phyloP scores from a whole-genome alignment of 2,329 filamentous ascomycete genomes.

The Sporothrix sp. region DNA sequence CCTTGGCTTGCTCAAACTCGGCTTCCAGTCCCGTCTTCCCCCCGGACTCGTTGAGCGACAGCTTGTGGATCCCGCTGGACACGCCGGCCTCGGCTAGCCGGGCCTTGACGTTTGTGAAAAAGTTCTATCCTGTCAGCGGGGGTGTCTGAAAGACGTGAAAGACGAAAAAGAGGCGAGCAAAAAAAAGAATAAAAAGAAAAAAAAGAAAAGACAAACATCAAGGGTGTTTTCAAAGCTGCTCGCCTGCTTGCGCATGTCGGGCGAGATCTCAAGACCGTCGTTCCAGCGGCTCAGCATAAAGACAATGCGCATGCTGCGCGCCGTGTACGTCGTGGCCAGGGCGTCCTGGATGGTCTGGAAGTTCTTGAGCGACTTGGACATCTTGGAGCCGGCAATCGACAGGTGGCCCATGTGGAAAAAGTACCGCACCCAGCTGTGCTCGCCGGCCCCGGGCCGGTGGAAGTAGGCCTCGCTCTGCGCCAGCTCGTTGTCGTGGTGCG shows the following conservation, averaged over 20 bases:
- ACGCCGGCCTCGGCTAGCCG: conserved; percentile 11
- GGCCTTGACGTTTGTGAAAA: conserved; percentile 18
- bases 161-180: too few relatives aligned
- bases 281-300: conserved; percentile 61
- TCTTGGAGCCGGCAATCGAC: conserved; percentile 44
- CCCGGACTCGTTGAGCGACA: conserved; percentile 9
- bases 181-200: not conserved
- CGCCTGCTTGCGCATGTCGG: conserved; percentile 50
- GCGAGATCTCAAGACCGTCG: conserved; percentile 60
- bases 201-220: conserved; percentile 11
- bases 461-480: conserved; percentile 65
- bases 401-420: conserved; percentile 63
- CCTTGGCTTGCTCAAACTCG: conserved; percentile 44
- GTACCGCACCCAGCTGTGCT: conserved; percentile 55
- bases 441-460: conserved; percentile 28
- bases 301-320: conserved; percentile 55
- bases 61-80: conserved; percentile 8
- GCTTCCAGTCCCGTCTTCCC: conserved; percentile 18
- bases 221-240: conserved; percentile 45
- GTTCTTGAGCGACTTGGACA: conserved; percentile 66
- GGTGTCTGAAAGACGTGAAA: too few relatives aligned
- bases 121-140: conserved; percentile 13
- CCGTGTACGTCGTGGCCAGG: conserved; percentile 51
- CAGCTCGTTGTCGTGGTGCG: conserved; percentile 51
- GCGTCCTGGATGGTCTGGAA: conserved; percentile 62